phyloP scores from a whole-genome alignment of 495 filamentous ascomycete genomes.

The Umbilicaria muhlenbergii region DNA sequence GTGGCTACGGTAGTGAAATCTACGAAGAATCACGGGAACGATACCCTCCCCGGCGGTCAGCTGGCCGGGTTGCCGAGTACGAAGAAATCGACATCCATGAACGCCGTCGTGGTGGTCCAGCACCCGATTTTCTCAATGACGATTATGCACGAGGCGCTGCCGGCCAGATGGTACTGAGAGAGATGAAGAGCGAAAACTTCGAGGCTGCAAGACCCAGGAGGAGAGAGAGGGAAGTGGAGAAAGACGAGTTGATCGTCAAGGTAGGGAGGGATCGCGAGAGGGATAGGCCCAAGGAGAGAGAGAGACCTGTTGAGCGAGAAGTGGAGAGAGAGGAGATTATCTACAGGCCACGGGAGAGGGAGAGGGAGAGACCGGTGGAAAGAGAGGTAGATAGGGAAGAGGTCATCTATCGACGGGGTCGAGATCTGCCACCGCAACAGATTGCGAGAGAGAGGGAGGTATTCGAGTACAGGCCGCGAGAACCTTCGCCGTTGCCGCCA shows the following conservation, averaged over 20 bases:
- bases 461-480: conserved; percentile 7
- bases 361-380: conserved; percentile 3
- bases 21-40: conserved; percentile 31
- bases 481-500: neutral
- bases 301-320: no score
- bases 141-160: conserved; percentile 30
- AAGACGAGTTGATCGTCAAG: neutral
- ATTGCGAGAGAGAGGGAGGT: conserved; percentile 11
- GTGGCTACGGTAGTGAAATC: conserved; percentile 9
- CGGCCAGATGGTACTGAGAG: conserved; percentile 30
- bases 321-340: neutral
- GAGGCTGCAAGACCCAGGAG: neutral
- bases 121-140: conserved; percentile 38
- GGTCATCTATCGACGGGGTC: conserved; percentile 6
- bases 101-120: conserved; percentile 22
- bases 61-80: conserved; percentile 9
- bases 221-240: conserved; percentile 9
- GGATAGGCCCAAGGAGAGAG: conserved; percentile 6
- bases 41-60: conserved; percentile 13
- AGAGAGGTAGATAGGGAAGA: conserved; percentile 10
- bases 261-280: neutral
- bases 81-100: conserved; percentile 18
- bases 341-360: conserved; percentile 1
- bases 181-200: conserved; percentile 13
- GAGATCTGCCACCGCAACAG: conserved; percentile 6